phyloP scores from a whole-genome alignment of 495 filamentous ascomycete genomes.

The Massariosphaeria phaeospora region DNA sequence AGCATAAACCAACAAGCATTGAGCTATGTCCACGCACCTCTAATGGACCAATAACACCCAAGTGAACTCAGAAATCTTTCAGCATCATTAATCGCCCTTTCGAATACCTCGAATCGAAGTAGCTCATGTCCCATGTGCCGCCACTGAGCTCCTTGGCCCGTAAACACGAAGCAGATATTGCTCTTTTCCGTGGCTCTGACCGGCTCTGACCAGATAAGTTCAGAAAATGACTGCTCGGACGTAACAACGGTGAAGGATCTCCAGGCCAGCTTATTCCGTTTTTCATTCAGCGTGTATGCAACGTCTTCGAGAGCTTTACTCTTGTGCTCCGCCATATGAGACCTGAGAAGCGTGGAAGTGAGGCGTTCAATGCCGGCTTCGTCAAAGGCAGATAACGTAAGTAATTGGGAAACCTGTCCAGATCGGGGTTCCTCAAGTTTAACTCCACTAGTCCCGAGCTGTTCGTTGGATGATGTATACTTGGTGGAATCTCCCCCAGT shows the following conservation, averaged over 20 bases:
- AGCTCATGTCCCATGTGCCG: not conserved
- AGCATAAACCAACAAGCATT: too few species aligned
- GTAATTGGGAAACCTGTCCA: too few species aligned
- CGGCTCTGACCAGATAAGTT: not conserved
- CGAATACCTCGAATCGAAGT: too few species aligned
- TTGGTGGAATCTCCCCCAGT: not conserved
- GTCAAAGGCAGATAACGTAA: too few species aligned
- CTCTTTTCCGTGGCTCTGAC: not conserved
- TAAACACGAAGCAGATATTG: not conserved
- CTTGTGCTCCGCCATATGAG: too few species aligned
- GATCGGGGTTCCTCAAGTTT: too few species aligned
- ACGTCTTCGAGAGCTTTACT: conserved; percentile 35
- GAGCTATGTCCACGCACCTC: not conserved
- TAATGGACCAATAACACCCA: conserved; percentile 5
- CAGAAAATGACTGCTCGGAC: not conserved
- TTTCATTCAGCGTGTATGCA: conserved; percentile 42
- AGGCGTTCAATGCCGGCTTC: too few species aligned
- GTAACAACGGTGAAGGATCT: not conserved
- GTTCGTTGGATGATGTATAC: not conserved
- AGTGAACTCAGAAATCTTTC: not conserved
- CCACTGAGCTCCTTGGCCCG: not conserved
- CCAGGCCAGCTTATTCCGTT: conserved; percentile 28
- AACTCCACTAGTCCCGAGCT: too few species aligned
- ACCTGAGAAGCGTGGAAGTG: not conserved
- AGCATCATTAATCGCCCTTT: too few species aligned